A percentile compares a stretch with the other conserved stretches of the same genome.
phyloP scores from a whole-genome alignment of 495 filamentous ascomycete genomes.

The Penicillium antarcticum region DNA sequence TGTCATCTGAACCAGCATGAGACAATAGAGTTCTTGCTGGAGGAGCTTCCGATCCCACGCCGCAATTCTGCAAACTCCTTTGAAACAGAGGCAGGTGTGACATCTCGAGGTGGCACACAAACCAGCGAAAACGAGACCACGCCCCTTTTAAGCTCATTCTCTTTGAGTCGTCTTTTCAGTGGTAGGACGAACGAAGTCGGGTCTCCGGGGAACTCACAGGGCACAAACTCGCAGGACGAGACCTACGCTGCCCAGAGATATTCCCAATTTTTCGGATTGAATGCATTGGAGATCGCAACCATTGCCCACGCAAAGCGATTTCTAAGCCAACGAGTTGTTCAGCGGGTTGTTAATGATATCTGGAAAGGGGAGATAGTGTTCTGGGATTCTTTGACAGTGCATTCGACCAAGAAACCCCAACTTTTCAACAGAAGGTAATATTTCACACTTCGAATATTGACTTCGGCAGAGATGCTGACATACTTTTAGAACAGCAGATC shows the following conservation, averaged over 20 bases:
- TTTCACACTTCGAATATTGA: neutral
- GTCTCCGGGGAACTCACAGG: constrained; percentile 4
- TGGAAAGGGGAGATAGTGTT: constrained; percentile 93
- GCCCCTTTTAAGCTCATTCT: constrained; percentile 25
- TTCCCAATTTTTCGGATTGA: constrained; percentile 69
- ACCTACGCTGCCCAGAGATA: constrained; percentile 53
- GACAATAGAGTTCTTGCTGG: constrained; percentile 78
- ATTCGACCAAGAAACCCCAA: constrained; percentile 75
- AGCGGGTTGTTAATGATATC: constrained; percentile 83
- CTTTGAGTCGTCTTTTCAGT: constrained; percentile 21
- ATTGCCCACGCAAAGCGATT: constrained; percentile 90
- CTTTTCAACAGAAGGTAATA: constrained; percentile 67
- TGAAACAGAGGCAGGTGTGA: constrained; percentile 27
- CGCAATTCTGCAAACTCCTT: constrained; percentile 14
- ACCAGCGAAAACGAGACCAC: constrained; percentile 20
- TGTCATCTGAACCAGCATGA: constrained; percentile 76
- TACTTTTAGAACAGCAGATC: constrained; percentile 60
- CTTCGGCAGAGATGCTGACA: neutral
- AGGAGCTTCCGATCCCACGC: constrained; percentile 58
- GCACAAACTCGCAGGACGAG: constrained; percentile 8
- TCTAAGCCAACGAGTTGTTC: constrained; percentile 78
- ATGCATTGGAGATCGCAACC: constrained; percentile 85
- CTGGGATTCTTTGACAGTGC: constrained; percentile 77
- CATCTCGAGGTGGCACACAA: constrained; percentile 1
- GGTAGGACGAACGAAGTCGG: constrained; percentile 9